Percentiles rank a stretch among this genome's conserved stretches.
Conservation (phyloP, 306 rosid species). For the Pyrus pyrifolia region DNA sequence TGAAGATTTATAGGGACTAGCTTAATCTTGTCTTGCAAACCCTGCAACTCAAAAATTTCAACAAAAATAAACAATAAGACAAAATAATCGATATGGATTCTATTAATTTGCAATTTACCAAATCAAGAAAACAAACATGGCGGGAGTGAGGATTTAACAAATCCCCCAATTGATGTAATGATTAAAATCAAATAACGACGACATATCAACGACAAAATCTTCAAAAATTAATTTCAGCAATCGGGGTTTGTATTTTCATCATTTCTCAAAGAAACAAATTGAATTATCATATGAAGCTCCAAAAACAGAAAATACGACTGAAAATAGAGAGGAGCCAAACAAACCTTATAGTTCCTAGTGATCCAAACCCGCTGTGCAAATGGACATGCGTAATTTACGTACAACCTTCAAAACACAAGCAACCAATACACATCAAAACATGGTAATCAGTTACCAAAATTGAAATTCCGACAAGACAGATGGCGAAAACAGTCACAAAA, state of each 20-base stretch:
- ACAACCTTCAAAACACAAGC: constrained; percentile 40
- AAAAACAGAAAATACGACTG: not conserved
- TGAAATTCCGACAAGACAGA: not conserved
- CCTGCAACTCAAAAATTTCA: constrained; percentile 32
- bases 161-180: not conserved
- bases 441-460: not conserved
- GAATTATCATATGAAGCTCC: not conserved
- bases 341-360: constrained; percentile 73
- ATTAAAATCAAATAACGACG: too few species aligned
- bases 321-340: not conserved
- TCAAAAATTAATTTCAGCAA: too few species aligned
- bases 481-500: not conserved
- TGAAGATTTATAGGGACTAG: constrained; percentile 56
- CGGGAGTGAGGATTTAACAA: too few species aligned
- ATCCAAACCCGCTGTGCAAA: constrained; percentile 88
- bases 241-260: not conserved
- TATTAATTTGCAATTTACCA: not conserved
- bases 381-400: constrained; percentile 47
- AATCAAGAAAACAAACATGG: not conserved
- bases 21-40: constrained; percentile 59
- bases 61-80: not conserved
- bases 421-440: not conserved
- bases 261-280: not conserved
- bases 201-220: too few species aligned
- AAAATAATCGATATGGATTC: not conserved